A percentile compares a stretch with the other conserved stretches of the same genome.
These are phyloP conservation scores for Chalaropsis thielavioides DNA, from an alignment of 2,329 filamentous ascomycete genomes.

Conservation along the genomic window DNA sequence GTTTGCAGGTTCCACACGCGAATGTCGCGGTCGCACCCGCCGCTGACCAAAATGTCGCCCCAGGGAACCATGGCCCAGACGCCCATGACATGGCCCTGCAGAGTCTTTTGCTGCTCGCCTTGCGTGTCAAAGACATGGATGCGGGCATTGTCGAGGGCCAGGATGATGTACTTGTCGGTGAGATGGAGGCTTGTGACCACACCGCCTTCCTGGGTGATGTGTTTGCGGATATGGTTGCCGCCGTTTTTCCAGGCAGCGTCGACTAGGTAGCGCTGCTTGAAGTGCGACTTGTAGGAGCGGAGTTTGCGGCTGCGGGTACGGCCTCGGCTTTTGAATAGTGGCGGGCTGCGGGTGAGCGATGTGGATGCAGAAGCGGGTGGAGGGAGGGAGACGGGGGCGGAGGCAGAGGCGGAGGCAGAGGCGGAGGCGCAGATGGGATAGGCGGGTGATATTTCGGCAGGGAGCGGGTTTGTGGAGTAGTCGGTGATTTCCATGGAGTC, in stretches of 20 bases:
- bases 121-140: conserved; percentile 96
- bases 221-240: conserved; percentile 65
- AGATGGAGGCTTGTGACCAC: conserved; percentile 93
- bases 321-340: neutral
- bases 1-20: conserved; percentile 92
- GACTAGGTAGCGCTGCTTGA: conserved; percentile 93
- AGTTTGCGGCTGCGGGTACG: conserved; percentile 39
- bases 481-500: neutral
- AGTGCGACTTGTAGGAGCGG: conserved; percentile 85
- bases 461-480: neutral
- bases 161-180: conserved; percentile 91
- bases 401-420: too few species aligned
- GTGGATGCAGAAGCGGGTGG: neutral
- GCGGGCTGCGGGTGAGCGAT: conserved; percentile 22
- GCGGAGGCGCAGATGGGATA: neutral
- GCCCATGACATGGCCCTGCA: conserved; percentile 95
- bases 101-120: conserved; percentile 71
- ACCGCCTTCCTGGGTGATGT: conserved; percentile 91
- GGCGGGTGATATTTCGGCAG: neutral
- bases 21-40: conserved; percentile 91
- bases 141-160: conserved; percentile 93
- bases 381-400: too few species aligned
- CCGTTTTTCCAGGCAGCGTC: conserved; percentile 94
- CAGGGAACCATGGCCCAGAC: conserved; percentile 99
- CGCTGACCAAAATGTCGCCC: conserved; percentile 88